Conservation (phyloP, 2,329 filamentous ascomycete genomes). For the Dothideomycetes sp. region DNA sequence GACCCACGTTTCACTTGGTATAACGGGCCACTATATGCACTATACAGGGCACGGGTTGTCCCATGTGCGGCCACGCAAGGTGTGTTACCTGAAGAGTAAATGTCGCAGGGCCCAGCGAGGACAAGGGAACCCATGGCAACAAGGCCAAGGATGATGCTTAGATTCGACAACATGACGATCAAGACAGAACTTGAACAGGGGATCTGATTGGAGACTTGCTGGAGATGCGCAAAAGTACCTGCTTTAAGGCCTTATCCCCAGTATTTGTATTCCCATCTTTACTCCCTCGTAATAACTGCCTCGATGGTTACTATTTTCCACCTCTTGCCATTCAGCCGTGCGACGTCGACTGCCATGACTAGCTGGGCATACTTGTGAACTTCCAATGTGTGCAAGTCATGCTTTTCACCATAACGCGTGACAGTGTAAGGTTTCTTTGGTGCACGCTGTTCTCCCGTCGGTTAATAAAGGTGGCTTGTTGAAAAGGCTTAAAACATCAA, state of each 20-base stretch:
- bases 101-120: slow-evolving; percentile 48
- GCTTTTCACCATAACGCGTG: background rate
- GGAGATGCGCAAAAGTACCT: background rate
- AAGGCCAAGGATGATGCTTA: slow-evolving; percentile 14
- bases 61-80: slow-evolving; percentile 56
- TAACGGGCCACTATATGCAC: slow-evolving; percentile 39
- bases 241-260: background rate
- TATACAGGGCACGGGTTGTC: slow-evolving; percentile 54
- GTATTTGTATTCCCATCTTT: background rate
- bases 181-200: background rate
- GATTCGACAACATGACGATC: slow-evolving; percentile 2
- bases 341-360: background rate
- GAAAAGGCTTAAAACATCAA: background rate
- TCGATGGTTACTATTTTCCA: background rate
- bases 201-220: background rate
- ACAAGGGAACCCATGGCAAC: slow-evolving; percentile 27
- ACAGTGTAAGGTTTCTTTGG: background rate
- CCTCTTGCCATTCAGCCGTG: background rate
- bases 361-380: background rate
- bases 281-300: background rate
- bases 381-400: background rate
- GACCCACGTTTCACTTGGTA: slow-evolving; percentile 51
- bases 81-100: slow-evolving; percentile 47
- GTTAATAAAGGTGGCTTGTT: background rate
- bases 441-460: background rate